Base-by-base conservation (phyloP, 352 stramenopile species). In the Peronospora tabacina region DNA sequence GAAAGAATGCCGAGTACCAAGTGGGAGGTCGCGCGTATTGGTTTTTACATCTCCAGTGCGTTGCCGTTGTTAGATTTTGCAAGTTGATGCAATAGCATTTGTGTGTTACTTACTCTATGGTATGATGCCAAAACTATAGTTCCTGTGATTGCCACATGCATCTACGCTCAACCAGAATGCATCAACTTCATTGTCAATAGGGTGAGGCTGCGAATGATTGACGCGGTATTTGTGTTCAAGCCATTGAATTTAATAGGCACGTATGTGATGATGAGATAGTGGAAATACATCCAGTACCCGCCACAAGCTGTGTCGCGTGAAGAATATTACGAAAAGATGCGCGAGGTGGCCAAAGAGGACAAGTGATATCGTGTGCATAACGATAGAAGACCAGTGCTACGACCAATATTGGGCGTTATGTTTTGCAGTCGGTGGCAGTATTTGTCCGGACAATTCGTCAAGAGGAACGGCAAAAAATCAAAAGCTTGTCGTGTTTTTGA, bases 271-370 rank as follows among this genome's bases (percentile, higher is more conserved):
- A 13, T 52, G 19, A 49, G 44, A 17, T 15, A 90, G 80, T 88
- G 77, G 75, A 81, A 82, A 58, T 93, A 93, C 69, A 89, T 93
- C 38, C 59, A 83, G 64, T 93, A 91, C 64, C 82, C 82, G 10
- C 74, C 78, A 8, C 79, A 93, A 48, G 49, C 72, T 13, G 67
- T 87, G 29, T 77, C 82, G 20, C 75, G 82, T 22, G 82, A 93
- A 15, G 77, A 93, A 44, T 66, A 89, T 39, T 68, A 82, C 61
- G 52, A 76, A 41, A 88, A 89, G 70, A 82, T 86, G 63, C 75
- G 74, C 32, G 55, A 90, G 50, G 55, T 90, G 34, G 72, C 75
- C 6, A 64, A 74, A 7, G 76, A 90, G 28, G 68, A 80, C 55
- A 77, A 80, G 47, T 59, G 40, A 49, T 12, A 12, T 32, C 2